phyloP scores from a whole-genome alignment of 2,329 filamentous ascomycete species.

The Volutella citrinella region DNA sequence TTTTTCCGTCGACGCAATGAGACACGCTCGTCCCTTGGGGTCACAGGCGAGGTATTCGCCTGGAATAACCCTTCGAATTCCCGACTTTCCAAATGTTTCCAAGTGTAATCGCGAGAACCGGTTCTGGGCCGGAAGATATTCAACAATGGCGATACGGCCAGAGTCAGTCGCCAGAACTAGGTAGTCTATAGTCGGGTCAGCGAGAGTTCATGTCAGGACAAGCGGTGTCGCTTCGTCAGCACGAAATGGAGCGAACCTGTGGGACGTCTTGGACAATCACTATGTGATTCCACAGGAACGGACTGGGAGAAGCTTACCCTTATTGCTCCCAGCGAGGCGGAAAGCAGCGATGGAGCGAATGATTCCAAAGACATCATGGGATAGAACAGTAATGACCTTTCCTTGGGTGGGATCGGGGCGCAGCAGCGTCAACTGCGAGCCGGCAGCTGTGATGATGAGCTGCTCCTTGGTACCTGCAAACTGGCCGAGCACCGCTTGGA shows the following conservation, averaged over 20 bases:
- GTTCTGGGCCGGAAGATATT: conserved; percentile 84
- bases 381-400: conserved; percentile 80
- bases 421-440: conserved; percentile 83
- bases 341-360: conserved; percentile 87
- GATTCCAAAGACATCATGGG: conserved; percentile 95
- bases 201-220: no score
- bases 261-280: conserved; percentile 50
- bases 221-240: conserved; percentile 29
- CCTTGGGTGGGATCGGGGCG: conserved; percentile 82
- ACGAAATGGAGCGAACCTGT: conserved; percentile 17
- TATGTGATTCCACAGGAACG: conserved; percentile 57
- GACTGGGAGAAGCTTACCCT: conserved; percentile 70
- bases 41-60: conserved; percentile 96
- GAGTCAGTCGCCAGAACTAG: conserved; percentile 95
- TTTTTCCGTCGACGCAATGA: conserved; percentile 94
- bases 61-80: conserved; percentile 86
- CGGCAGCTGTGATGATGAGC: conserved; percentile 91
- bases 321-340: conserved; percentile 86
- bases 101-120: conserved; percentile 86
- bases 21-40: conserved; percentile 89
- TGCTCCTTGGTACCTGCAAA: conserved; percentile 96
- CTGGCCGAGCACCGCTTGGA: conserved; percentile 88
- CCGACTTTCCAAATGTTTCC: conserved; percentile 98
- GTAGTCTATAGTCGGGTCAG: conserved; percentile 65
- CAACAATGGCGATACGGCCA: conserved; percentile 88